phyloP scores from a whole-genome alignment of 768 basidiomycete genomes.

The Podaxis pistillaris region DNA sequence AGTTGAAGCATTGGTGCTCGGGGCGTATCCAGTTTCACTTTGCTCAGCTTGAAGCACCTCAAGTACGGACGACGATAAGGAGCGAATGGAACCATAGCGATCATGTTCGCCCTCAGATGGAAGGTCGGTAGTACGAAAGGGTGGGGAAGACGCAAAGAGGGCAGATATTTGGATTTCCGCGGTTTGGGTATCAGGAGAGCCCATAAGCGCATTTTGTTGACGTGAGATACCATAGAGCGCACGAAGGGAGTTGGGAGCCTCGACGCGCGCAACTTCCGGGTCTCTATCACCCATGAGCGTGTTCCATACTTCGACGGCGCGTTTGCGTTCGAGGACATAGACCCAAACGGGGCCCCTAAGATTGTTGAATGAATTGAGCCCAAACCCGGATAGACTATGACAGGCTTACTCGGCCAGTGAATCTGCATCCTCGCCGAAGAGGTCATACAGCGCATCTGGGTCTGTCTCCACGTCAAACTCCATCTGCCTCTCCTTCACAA shows the following conservation, averaged over 20 bases:
- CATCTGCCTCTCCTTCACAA: conserved; percentile 87
- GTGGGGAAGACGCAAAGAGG: conserved; percentile 81
- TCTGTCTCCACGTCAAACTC: conserved; percentile 84
- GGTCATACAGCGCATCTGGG: conserved; percentile 72
- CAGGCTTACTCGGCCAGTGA: conserved; percentile 70
- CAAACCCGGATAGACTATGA: conserved; percentile 3
- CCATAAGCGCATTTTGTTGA: conserved; percentile 69
- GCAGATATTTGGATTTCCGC: conserved; percentile 79
- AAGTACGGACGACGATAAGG: conserved; percentile 47
- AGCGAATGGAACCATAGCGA: conserved; percentile 37
- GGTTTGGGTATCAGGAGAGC: conserved; percentile 59
- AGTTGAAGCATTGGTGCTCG: conserved; percentile 46
- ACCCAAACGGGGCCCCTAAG: conserved; percentile 86
- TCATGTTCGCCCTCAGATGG: conserved; percentile 36
- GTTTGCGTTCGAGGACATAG: conserved; percentile 80
- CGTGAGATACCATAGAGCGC: conserved; percentile 60
- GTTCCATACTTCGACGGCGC: conserved; percentile 78
- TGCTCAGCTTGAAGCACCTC: conserved; percentile 35
- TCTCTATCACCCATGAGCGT: conserved; percentile 73
- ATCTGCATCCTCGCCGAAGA: conserved; percentile 76
- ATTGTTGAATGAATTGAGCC: conserved; percentile 11
- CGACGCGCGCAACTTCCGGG: conserved; percentile 50
- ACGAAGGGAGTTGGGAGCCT: conserved; percentile 66
- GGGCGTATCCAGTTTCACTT: conserved; percentile 39
- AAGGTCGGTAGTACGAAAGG: conserved; percentile 68